A percentile compares a stretch with the other conserved stretches of the same genome.
These are phyloP conservation scores for Quercus robur DNA, from an alignment of 306 rosid species.

Conservation along the genomic window DNA sequence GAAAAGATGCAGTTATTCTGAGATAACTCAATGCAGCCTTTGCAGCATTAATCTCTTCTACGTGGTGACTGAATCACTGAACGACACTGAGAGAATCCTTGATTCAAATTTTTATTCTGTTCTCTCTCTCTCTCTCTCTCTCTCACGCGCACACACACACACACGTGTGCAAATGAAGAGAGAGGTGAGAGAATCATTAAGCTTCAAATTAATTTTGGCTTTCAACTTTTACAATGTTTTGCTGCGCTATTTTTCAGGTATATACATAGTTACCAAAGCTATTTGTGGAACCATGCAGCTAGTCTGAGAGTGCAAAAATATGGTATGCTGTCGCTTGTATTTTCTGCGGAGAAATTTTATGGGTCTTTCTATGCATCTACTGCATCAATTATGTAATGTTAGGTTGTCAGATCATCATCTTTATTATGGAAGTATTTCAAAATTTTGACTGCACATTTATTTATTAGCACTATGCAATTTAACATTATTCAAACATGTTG, in stretches of 20 bases:
- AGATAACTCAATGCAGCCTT: not conserved
- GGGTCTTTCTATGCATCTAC: not conserved
- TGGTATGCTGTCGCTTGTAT: constrained; percentile 49
- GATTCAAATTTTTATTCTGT: too few relatives aligned
- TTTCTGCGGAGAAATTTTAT: not conserved
- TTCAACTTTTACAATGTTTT: constrained; percentile 3
- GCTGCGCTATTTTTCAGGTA: constrained; percentile 51
- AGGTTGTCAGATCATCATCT: not conserved
- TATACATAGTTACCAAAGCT: constrained; percentile 96
- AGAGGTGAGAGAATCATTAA: constrained; percentile 5
- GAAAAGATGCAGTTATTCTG: not conserved
- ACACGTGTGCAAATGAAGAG: not conserved
- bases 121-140: not conserved
- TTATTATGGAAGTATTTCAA: constrained; percentile 23
- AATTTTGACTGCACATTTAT: not conserved
- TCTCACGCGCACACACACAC: not conserved
- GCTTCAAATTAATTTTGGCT: not conserved
- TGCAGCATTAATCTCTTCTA: not conserved
- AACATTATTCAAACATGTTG: constrained; percentile 21
- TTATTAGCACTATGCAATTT: not conserved
- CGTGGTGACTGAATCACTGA: not conserved
- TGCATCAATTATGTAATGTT: constrained; percentile 2
- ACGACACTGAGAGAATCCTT: too few relatives aligned
- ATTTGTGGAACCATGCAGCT: constrained; percentile 93
- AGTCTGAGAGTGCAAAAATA: constrained; percentile 84